Conservation (phyloP, 2,329 filamentous ascomycete genomes). For the Alternaria brassicicola region DNA sequence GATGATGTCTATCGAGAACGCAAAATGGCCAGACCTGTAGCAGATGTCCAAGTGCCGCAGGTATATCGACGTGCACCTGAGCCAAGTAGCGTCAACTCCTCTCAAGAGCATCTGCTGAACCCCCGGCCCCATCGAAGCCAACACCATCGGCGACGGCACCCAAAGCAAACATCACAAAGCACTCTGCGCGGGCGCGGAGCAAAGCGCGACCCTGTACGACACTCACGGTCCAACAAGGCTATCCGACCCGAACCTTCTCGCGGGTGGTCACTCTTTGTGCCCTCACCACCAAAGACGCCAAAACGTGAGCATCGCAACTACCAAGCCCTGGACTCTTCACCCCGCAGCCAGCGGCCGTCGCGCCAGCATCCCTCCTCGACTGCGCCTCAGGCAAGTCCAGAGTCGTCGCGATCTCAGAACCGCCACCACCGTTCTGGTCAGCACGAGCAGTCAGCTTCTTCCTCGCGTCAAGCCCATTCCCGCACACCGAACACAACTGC, state of each 20-base stretch:
- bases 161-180: conserved; percentile 42
- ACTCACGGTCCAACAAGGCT: conserved; percentile 41
- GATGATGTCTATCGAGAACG: conserved; percentile 24
- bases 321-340: conserved; percentile 36
- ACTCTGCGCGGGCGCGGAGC: conserved; percentile 45
- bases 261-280: conserved; percentile 40
- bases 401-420: conserved; percentile 30
- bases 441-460: conserved; percentile 30
- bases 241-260: conserved; percentile 31
- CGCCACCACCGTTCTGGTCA: conserved; percentile 40
- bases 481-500: conserved; percentile 43
- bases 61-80: conserved; percentile 39
- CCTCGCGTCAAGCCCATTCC: conserved; percentile 35
- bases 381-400: conserved; percentile 12
- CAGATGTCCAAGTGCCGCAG: conserved; percentile 36
- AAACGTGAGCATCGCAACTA: conserved; percentile 31
- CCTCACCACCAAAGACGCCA: conserved; percentile 41
- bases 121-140: conserved; percentile 45
- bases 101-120: conserved; percentile 45
- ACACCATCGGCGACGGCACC: conserved; percentile 41
- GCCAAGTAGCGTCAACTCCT: conserved; percentile 35
- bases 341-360: conserved; percentile 37
- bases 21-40: conserved; percentile 27
- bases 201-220: conserved; percentile 44
- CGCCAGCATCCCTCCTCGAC: conserved; percentile 31